Conservation (phyloP, 2,329 filamentous ascomycete genomes). For the Fusarium clavum region DNA sequence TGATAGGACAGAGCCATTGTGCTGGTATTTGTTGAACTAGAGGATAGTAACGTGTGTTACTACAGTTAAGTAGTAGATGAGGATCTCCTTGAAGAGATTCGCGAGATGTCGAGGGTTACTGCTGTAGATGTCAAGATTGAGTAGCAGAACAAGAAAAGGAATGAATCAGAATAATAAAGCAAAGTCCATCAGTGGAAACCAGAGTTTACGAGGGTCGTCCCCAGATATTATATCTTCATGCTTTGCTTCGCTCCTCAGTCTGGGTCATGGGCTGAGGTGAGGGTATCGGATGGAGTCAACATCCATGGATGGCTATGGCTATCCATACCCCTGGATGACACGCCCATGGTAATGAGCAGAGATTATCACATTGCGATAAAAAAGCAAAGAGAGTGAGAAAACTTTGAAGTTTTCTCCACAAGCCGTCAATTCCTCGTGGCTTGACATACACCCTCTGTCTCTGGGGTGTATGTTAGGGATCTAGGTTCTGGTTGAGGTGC, state of each 20-base stretch:
- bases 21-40: neutral
- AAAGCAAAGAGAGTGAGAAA: constrained; percentile 28
- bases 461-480: constrained; percentile 10
- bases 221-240: constrained; percentile 44
- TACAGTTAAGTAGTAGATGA: constrained; percentile 11
- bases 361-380: constrained; percentile 12
- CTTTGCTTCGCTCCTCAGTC: neutral
- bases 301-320: neutral
- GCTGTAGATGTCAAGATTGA: neutral
- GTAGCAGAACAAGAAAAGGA: constrained; percentile 4
- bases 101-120: neutral
- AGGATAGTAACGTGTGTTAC: neutral
- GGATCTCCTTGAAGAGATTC: neutral
- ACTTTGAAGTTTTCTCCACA: constrained; percentile 40
- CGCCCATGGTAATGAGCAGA: constrained; percentile 22
- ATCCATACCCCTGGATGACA: constrained; percentile 13
- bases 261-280: constrained; percentile 8
- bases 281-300: constrained; percentile 17
- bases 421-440: constrained; percentile 46
- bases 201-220: constrained; percentile 11
- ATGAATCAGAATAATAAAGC: constrained; percentile 9
- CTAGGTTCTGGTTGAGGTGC: neutral
- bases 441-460: constrained; percentile 1
- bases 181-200: constrained; percentile 5
- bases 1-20: constrained; percentile 59